Base-by-base conservation (phyloP, 805 yeast species). In the Ogataea pilisensis region DNA sequence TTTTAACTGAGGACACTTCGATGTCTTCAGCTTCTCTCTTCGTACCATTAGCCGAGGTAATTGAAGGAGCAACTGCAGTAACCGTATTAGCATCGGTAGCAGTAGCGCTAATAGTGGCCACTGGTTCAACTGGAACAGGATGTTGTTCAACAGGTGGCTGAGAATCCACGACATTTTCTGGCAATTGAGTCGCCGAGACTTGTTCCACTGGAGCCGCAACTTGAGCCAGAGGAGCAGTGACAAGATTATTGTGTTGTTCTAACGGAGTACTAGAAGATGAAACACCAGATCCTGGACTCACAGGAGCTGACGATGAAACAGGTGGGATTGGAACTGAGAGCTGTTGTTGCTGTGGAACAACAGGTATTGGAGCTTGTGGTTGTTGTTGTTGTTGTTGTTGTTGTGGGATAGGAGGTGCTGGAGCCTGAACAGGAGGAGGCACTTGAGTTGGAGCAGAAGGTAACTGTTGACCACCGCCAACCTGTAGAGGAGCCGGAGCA, bases 401-500 rank as follows among this genome's bases (percentile, higher is more conserved):
- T 30, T 30, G 45, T 30, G 27, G 37, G 14, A 39, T 26, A 22
- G n/a, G 25, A 19, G 31, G 44, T 40, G 5, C 51, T 49, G 17
- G 63, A n/a, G n/a, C n/a, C n/a, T n/a, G n/a, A n/a, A n/a, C n/a
- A n/a, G n/a, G n/a, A 57, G 41, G 57, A 18, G 48, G 51, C 20
- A 49, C 54, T 32, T 49, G 66, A 14, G 51, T 51, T 19, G 39
- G 55, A 28, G 51, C 49, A 37, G 49, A 55, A 13, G 49, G 49
- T 36, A 57, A 58, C 34, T 51, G 60, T 39, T 54, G 63, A 31
- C 53, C 55, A 21, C 52, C 46, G 18, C 54, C 53, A 29, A 53
- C 51, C 43, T 55, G 59, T 40, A 53, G 49, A 46, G 54, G 58
- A 50, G 49, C 58, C 31, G 58, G 58, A 14, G 55, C 54, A 27